Conservation (phyloP, 1,284 basidiomycete species). For the Leccinum subrobustum region DNA sequence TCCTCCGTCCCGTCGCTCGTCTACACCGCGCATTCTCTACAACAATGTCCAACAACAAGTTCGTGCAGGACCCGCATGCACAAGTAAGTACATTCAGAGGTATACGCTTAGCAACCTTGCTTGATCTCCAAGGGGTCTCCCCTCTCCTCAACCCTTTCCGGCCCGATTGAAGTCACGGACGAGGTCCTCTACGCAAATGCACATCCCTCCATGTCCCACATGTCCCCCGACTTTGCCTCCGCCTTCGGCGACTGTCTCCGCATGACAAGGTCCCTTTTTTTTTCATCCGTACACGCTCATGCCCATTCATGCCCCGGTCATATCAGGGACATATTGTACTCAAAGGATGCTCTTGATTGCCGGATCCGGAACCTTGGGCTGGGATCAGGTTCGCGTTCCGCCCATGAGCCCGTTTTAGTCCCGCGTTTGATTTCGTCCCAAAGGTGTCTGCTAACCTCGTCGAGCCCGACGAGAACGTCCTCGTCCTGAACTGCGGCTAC, state of each 20-base stretch:
- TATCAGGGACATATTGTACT: constrained; percentile 70
- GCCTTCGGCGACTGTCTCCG: constrained; percentile 90
- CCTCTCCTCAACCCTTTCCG: constrained; percentile 36
- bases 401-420: background rate
- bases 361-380: constrained; percentile 94
- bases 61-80: constrained; percentile 49
- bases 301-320: background rate
- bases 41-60: background rate
- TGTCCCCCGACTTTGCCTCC: constrained; percentile 87
- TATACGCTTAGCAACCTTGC: too few relatives aligned
- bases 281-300: background rate
- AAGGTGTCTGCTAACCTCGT: constrained; percentile 83
- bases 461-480: constrained; percentile 75
- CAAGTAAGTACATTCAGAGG: constrained; percentile 43
- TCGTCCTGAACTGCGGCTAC: constrained; percentile 85
- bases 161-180: constrained; percentile 80
- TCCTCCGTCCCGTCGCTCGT: background rate
- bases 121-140: background rate
- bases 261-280: constrained; percentile 64
- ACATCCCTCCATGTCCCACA: constrained; percentile 87
- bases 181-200: constrained; percentile 85
- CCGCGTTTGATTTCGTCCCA: background rate
- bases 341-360: constrained; percentile 81
- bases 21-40: background rate
- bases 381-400: constrained; percentile 65